These are phyloP conservation scores for Uronychia binucleata DNA, from an alignment of 73 alveolate genomes.

Conservation along the genomic window DNA sequence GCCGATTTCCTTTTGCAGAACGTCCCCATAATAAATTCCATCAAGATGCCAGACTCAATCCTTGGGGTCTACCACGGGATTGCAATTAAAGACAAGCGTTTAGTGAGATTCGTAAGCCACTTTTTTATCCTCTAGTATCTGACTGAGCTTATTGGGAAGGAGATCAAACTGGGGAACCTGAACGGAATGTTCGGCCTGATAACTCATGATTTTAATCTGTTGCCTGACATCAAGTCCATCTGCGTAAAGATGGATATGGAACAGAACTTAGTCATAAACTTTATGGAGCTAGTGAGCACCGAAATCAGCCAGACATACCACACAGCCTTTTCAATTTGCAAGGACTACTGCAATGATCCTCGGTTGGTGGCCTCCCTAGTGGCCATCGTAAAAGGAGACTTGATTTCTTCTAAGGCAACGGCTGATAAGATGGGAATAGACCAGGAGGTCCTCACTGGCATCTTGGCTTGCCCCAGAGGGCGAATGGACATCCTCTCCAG, in stretches of 20 bases:
- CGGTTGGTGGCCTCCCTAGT: conserved; percentile 1
- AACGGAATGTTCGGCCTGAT: conserved; percentile 24
- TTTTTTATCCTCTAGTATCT: not conserved
- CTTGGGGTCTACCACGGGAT: conserved; percentile 28
- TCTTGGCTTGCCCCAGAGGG: conserved; percentile 29
- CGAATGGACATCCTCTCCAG: not conserved
- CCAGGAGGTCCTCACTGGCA: not conserved
- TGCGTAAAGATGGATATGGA: conserved; percentile 11
- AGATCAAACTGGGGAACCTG: not conserved
- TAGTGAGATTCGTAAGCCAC: too few species aligned
- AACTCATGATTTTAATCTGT: conserved; percentile 1
- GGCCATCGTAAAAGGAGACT: conserved; percentile 12
- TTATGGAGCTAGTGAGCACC: not conserved
- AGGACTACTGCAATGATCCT: not conserved
- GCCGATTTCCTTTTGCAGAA: not conserved
- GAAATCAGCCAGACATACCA: not conserved
- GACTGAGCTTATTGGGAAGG: not conserved
- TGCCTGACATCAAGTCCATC: conserved; percentile 7
- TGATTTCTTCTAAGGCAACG: not conserved
- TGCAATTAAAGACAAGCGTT: not conserved
- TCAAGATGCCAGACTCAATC: conserved; percentile 21
- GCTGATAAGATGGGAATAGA: conserved; percentile 23
- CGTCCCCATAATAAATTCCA: not conserved
- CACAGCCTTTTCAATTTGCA: conserved; percentile 5
- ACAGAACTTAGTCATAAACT: not conserved